Conservation (phyloP, 2,329 filamentous ascomycete genomes). For the Penicillium frequentans region DNA sequence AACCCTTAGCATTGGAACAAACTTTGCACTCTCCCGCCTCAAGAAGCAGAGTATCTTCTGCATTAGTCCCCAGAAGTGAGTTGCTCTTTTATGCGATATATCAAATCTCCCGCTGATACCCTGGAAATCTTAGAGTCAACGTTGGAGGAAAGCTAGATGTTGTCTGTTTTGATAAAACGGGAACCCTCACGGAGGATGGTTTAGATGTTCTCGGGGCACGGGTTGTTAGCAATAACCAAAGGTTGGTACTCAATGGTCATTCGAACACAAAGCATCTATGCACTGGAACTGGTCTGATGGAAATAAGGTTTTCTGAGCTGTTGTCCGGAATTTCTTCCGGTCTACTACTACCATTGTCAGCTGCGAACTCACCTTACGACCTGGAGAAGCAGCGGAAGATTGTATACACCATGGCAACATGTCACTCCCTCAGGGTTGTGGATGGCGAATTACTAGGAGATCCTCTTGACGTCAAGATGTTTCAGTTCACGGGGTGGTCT, state of each 20-base stretch:
- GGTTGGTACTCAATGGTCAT: slow-evolving; percentile 24
- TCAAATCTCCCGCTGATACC: background rate
- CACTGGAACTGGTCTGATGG: background rate
- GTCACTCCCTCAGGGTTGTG: slow-evolving; percentile 83
- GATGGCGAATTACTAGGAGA: slow-evolving; percentile 90
- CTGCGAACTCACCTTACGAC: slow-evolving; percentile 60
- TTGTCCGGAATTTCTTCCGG: slow-evolving; percentile 59
- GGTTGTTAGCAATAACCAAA: slow-evolving; percentile 65
- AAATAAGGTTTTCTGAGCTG: slow-evolving; percentile 68
- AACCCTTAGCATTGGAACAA: slow-evolving; percentile 93
- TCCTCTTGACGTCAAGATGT: slow-evolving; percentile 97
- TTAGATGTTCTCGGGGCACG: slow-evolving; percentile 88
- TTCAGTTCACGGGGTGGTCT: slow-evolving; percentile 89
- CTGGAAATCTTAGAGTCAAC: slow-evolving; percentile 65
- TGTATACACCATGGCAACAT: slow-evolving; percentile 94
- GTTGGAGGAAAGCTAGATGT: slow-evolving; percentile 94
- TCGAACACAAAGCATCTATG: slow-evolving; percentile 2
- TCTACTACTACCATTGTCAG: slow-evolving; percentile 53
- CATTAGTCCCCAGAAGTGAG: slow-evolving; percentile 79
- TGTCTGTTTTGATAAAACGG: slow-evolving; percentile 98
- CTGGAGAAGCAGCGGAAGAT: slow-evolving; percentile 67
- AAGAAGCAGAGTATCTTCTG: slow-evolving; percentile 93
- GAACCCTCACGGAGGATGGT: slow-evolving; percentile 95
- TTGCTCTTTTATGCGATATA: background rate
- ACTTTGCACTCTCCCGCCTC: slow-evolving; percentile 83